phyloP scores from a whole-genome alignment of 1,284 basidiomycete genomes.

The Moesziomyces antarcticus region DNA sequence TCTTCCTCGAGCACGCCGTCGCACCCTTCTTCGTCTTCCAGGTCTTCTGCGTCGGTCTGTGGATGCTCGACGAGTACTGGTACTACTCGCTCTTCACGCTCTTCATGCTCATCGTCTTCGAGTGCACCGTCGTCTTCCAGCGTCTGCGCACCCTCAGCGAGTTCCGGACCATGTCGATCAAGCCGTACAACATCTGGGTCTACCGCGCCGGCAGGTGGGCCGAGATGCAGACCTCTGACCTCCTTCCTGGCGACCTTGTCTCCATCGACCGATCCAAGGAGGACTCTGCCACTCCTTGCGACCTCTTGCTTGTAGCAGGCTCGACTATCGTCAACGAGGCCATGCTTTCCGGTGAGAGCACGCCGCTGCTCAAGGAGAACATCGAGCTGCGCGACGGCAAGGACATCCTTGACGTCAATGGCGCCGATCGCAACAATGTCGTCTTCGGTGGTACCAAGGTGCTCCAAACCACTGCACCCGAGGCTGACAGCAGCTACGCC shows the following conservation, averaged over 20 bases:
- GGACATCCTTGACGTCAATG: slow-evolving; percentile 64
- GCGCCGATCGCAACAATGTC: slow-evolving; percentile 65
- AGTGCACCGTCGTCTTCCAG: slow-evolving; percentile 67
- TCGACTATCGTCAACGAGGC: slow-evolving; percentile 67
- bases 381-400: slow-evolving; percentile 62
- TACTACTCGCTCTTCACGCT: slow-evolving; percentile 67
- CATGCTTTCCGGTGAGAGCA: slow-evolving; percentile 67
- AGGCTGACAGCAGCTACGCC: slow-evolving; percentile 43
- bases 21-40: slow-evolving; percentile 68
- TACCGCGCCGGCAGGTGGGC: slow-evolving; percentile 61
- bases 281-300: slow-evolving; percentile 65
- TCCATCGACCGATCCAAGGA: slow-evolving; percentile 65
- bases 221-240: slow-evolving; percentile 58
- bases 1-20: slow-evolving; percentile 67
- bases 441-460: slow-evolving; percentile 68
- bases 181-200: slow-evolving; percentile 64
- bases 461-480: slow-evolving; percentile 62
- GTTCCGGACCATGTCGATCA: slow-evolving; percentile 68
- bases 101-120: slow-evolving; percentile 67
- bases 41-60: slow-evolving; percentile 67
- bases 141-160: slow-evolving; percentile 66
- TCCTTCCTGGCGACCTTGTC: slow-evolving; percentile 66
- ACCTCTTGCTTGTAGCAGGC: slow-evolving; percentile 60
- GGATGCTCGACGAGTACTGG: slow-evolving; percentile 68
- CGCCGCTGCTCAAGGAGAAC: slow-evolving; percentile 66